Base-by-base conservation (phyloP, 108 stramenopile genomes). In the Skeletonema menzelii region DNA sequence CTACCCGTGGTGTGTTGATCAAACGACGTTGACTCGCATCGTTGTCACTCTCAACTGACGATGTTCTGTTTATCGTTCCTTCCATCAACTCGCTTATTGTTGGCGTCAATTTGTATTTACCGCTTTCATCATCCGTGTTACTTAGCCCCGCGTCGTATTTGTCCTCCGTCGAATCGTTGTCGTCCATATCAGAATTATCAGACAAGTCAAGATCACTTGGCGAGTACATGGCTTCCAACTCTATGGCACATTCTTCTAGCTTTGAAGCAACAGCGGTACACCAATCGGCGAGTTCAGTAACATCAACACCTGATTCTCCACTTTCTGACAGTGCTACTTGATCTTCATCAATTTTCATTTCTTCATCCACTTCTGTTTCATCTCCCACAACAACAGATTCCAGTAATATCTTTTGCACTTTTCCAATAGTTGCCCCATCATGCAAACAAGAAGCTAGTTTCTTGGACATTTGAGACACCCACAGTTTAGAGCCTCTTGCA, bases 171-270 rank as follows among this genome's bases (percentile, higher is more conserved):
- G 22, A 22, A 24, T 53, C 22, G 8, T 22, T 2, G 22, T 53
- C 49, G 19, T 53, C 49, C 19, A 7, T 22, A 10, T 10, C 15
- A 8, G 49, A 53, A 22, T 53, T 3, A 53, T 20, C 7, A 7
- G 20, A 22, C 1, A 53, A 10, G 49, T 20, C 49, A 2, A 24
- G 22, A 24, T 53, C 20, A 10, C 49, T 53, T 0, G 49, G 20
- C 2, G 49, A 53, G 49, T 53, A 53, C 22, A 53, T 22, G 1
- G 49, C 49, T 53, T 72, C 77, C 26, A 79, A 53, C 55, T 79
- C 77, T 46, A 72, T 56, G 40, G 70, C 77, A 63, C 77, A 79
- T 3, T 40, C 57, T 28, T 72, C 49, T n/a, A 79, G 34, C 28
- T 67, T 71, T 6, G 77, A 72, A 35, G 69, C 49, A 30, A 79